Evolutionary conservation across 495 filamentous ascomycete species (phyloP).

Genomic region (Lophiostoma macrostomum): DNA sequence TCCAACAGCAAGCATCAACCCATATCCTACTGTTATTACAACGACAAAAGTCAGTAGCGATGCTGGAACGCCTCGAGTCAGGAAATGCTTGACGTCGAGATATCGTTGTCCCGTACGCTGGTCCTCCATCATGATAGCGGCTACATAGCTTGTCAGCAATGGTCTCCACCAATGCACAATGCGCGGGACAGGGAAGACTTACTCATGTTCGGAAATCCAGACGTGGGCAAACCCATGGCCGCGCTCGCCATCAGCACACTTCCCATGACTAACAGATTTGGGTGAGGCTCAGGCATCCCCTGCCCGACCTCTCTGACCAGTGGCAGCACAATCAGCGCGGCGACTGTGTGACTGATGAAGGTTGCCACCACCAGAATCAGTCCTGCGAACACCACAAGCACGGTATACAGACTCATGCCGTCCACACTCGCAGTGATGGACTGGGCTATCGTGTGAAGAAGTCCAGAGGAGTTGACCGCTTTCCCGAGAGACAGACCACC

Average conservation of each 20-base stretch:
- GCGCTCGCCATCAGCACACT: conserved; percentile 66
- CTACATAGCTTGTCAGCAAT: conserved; percentile 44
- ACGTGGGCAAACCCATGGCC: conserved; percentile 89
- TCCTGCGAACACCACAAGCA: conserved; percentile 79
- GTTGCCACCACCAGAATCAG: conserved; percentile 92
- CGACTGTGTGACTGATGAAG: conserved; percentile 97
- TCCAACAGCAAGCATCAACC: conserved; percentile 74
- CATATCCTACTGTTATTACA: conserved; percentile 84
- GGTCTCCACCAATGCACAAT: conserved; percentile 5
- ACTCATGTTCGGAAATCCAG: conserved; percentile 99
- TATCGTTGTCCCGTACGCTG: conserved; percentile 86
- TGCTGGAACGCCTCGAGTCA: conserved; percentile 81
- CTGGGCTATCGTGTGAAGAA: conserved; percentile 84
- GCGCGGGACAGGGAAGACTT: conserved; percentile 43
- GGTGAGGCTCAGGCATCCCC: conserved; percentile 81
- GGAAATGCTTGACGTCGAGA: conserved; percentile 88
- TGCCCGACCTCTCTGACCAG: conserved; percentile 82
- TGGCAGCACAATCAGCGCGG: conserved; percentile 90
- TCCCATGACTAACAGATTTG: conserved; percentile 91
- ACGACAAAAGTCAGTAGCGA: conserved; percentile 77
- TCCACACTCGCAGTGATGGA: conserved; percentile 70
- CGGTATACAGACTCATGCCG: conserved; percentile 78
- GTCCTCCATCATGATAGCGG: conserved; percentile 99
- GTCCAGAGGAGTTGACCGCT: conserved; percentile 85
- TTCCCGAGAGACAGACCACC: conserved; percentile 92